Conservation (phyloP, 2,329 filamentous ascomycete species). For the Fusarium piperis region DNA sequence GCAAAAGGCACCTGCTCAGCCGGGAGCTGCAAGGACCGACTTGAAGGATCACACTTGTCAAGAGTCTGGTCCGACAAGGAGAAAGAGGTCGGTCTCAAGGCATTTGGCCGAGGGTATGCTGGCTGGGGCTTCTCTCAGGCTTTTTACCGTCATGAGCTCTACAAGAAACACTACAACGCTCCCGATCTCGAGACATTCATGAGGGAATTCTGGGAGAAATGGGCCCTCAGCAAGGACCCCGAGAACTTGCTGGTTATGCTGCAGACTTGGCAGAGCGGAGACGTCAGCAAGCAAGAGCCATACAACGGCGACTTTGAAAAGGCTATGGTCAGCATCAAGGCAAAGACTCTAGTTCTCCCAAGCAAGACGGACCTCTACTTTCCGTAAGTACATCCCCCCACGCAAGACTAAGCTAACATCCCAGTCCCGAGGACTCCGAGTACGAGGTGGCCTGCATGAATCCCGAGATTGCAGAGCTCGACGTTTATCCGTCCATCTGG, state of each 20-base stretch:
- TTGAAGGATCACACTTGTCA: conserved; percentile 30
- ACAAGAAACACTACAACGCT: conserved; percentile 71
- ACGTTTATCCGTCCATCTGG: conserved; percentile 54
- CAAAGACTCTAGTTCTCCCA: conserved; percentile 76
- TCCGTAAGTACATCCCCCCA: conserved; percentile 51
- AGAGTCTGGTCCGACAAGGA: conserved; percentile 53
- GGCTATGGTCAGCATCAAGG: conserved; percentile 75
- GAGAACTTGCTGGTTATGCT: conserved; percentile 81
- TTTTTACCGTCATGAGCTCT: conserved; percentile 79
- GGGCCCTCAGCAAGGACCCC: conserved; percentile 78
- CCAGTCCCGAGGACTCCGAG: conserved; percentile 75
- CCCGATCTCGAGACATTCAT: conserved; percentile 79
- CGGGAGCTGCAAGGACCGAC: conserved; percentile 52
- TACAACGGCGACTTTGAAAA: conserved; percentile 74
- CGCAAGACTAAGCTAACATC: neutral
- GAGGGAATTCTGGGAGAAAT: conserved; percentile 78
- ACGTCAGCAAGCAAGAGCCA: conserved; percentile 73
- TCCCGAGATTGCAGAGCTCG: conserved; percentile 45
- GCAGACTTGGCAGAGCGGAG: conserved; percentile 80
- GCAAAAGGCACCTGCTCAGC: conserved; percentile 58
- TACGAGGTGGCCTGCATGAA: conserved; percentile 70
- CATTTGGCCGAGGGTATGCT: conserved; percentile 79
- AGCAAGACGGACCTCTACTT: conserved; percentile 83
- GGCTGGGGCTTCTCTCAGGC: conserved; percentile 85
- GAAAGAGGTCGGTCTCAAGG: conserved; percentile 64